Base-by-base conservation (phyloP, 2,329 filamentous ascomycete genomes). In the Westerdykella aurantiaca region DNA sequence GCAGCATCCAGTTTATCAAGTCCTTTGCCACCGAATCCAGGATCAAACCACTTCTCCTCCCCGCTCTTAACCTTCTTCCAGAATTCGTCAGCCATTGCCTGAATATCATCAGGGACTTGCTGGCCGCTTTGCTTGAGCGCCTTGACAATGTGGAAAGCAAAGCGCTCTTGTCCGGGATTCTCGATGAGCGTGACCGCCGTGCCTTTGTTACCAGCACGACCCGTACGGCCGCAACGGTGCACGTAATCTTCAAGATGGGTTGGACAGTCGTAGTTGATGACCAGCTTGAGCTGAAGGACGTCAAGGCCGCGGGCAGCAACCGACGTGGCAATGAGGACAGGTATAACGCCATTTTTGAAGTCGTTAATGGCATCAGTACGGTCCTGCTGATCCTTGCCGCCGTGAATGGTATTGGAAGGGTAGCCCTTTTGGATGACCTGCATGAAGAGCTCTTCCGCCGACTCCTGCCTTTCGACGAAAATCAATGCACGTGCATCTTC, bases 171-270 rank as follows among this genome's bases (percentile, higher is more conserved):
- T 38, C 94, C 87, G 34, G 88, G 85, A 0, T 88, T 94, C 0
- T 90, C 95, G 46, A 98, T 75, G 61, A 97, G 95, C 0, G 93
- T 98, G 40, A 98, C 87, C 0, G 93, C 93, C 33, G 89, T 95
- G 50, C 93, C 93, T 17, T 82, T 95, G 60, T 96, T 95, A 34
- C 93, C 93, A 37, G 93, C 93, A 63, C 93, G 85, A 10, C 93
- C 93, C 6, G 93, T 97, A 57, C 93, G 87, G 38, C 93, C 93
- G 43, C 87, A 88, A 50, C 93, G 85, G 66, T 96, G 93, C 34
- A 97, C 91, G 60, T 97, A 97, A 62, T 97, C 93, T 69, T 98
- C 93, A 49, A 95, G 70, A 69, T 97, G 90, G 58, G 95, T 95
- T 1, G 90, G 91, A 1, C 85, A 87, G 61, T 96, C 90, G 63